Percentiles rank a stretch among this genome's conserved stretches.
Evolutionary conservation across 2,329 filamentous ascomycete species (phyloP).

Genomic region (Aspergillus ruber): DNA sequence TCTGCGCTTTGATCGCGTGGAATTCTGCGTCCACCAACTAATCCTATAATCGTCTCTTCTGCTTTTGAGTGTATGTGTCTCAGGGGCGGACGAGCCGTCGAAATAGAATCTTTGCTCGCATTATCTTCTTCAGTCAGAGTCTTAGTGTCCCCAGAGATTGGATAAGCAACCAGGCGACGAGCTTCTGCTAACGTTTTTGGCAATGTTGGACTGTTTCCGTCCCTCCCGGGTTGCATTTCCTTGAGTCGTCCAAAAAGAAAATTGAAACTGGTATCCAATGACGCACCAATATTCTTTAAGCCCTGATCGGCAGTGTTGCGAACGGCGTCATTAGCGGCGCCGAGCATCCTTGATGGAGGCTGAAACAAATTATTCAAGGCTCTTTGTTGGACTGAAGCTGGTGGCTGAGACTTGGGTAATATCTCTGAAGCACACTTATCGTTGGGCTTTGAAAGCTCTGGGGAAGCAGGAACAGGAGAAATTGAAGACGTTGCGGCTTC

Average conservation of each 20-base stretch:
- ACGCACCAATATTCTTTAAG: constrained; percentile 84
- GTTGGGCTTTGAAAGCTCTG: constrained; percentile 24
- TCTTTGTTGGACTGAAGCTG: constrained; percentile 55
- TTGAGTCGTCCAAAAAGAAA: constrained; percentile 85
- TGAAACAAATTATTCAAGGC: constrained; percentile 81
- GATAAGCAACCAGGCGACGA: constrained; percentile 68
- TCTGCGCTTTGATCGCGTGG: constrained; percentile 70
- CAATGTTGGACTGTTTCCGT: constrained; percentile 44
- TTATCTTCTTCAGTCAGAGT: constrained; percentile 46
- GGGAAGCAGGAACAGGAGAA: constrained; percentile 21
- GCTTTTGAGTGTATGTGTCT: constrained; percentile 33
- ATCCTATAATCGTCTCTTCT: constrained; percentile 62
- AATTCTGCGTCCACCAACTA: constrained; percentile 61
- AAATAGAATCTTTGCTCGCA: constrained; percentile 40
- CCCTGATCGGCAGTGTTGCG: constrained; percentile 85
- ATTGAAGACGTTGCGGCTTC: constrained; percentile 22
- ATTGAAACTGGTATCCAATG: constrained; percentile 85
- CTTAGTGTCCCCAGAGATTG: constrained; percentile 45
- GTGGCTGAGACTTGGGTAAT: constrained; percentile 23
- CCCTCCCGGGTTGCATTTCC: constrained; percentile 48
- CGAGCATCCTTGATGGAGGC: constrained; percentile 72
- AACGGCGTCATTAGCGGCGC: constrained; percentile 75
- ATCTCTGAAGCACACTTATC: constrained; percentile 28
- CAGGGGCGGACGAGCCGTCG: constrained; percentile 28
- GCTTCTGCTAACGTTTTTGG: constrained; percentile 93